Base-by-base conservation (phyloP, 495 filamentous ascomycete genomes). In the Parathielavia hyrcaniae region DNA sequence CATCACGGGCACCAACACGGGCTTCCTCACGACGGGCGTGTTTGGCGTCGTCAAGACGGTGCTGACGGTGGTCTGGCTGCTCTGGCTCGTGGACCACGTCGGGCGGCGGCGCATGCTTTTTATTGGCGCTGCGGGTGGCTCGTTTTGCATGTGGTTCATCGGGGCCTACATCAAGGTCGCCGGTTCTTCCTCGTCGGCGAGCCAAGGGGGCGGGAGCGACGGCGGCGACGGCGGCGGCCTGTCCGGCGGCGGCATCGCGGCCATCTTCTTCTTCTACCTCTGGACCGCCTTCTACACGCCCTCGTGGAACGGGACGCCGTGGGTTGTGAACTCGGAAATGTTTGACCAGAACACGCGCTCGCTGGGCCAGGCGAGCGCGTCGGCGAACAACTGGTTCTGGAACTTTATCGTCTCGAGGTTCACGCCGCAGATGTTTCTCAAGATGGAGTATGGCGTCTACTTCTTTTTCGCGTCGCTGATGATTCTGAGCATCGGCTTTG, bases 211-310 rank as follows among this genome's bases (percentile, higher is more conserved):
- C 50, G 17, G 36, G n/a, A n/a, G n/a, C n/a, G n/a, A n/a, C n/a
- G n/a, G n/a, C n/a, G n/a, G n/a, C n/a, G n/a, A n/a, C 36, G 16
- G 53, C 26, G 23, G 40, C 54, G 22, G 30, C 40, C 69, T 87
- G 53, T 71, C 73, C 7, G 68, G 79, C 9, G 84, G 79, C 44
- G 85, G 85, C 44, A 85, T 86, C 52, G 81, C 81, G 0, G 86
- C 86, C 38, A 81, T 89, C 46, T 86, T 87, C 75, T 87, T 89
- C 78, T 88, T 89, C 73, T 90, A 89, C 64, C 78, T 90, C 16
- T 89, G 86, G 84, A 89, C 86, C 5, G 81, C 82, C 9, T 89
- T 86, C 71, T 90, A 90, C 65, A 87, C 86, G 7, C 82, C 86
- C 0, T 82, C 83, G 5, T 90, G 86, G 86, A 89, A 90, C 67